Base-by-base conservation (phyloP, 192 early-diverging fungal species). In the Radiomyces spectabilis region DNA sequence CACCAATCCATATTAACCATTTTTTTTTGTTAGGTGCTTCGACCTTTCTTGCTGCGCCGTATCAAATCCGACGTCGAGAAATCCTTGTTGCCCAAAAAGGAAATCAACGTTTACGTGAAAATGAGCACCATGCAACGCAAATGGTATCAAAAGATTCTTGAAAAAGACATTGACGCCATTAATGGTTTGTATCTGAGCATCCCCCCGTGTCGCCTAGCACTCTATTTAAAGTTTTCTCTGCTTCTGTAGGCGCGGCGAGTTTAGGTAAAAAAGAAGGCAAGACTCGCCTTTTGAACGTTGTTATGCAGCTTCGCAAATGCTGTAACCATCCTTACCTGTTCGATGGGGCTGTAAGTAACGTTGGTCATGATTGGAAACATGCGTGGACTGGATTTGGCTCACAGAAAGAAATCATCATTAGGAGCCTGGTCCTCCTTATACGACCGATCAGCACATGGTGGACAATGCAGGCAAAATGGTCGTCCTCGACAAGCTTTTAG, bases 1-100 rank as follows among this genome's bases (percentile, higher is more conserved):
- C 13, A 13, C 5, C 13, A 13, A 35, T 13, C 33, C 13, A 8
- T 35, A 8, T 35, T 35, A 8, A 8, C 13, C 13, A 5, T 35
- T 35, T 35, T 35, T 35, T 13, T 35, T 35, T 5, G 13, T 8
- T 35, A 85, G 74, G 81, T 88, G 9, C 51, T 93, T 12, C 68
- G 82, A 13, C 84, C 85, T 16, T 97, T 95, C 65, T 69, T 97
- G 63, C 80, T 96, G 48, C 80, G 95, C 1, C 79, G 93, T 56
- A 70, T 94, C 64, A 98, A 97, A 66, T 83, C 83, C n/a, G 94
- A 99, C 62, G 95, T 98, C 5, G 96, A 99, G 71, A 95, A 95
- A 60, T 89, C 85, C 22, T 73, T 99, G 27, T 69, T 96, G 33
- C 96, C 94, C 13, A 99, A 99, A 65, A 95, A 96, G 62, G 84